Base-by-base conservation (phyloP, 2,329 filamentous ascomycete species). In the Helotiales sp. region DNA sequence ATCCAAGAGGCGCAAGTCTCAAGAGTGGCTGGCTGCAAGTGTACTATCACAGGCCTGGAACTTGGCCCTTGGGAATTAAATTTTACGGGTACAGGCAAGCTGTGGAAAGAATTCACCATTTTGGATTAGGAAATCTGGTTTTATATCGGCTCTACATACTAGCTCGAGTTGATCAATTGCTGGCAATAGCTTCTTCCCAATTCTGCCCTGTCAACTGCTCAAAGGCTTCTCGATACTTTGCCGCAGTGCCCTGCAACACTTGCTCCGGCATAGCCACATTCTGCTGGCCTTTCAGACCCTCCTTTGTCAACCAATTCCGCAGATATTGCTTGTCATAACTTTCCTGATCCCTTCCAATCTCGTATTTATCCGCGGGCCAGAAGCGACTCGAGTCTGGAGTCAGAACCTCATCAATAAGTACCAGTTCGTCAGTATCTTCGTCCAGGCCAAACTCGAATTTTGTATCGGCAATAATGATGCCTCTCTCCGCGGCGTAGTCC, bases 251-350 rank as follows among this genome's bases (percentile, higher is more conserved):
- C 64, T 77, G 70, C 17, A 86, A 84, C 55, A 96, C 80, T 52
- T 93, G 86, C 3, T 85, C 81, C 0, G 89, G 87, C 78, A 96
- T 87, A 9, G 30, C 52, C 9, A 95, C 88, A 1, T 83, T 87
- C 25, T 87, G 79, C 74, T 89, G 89, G 1, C 88, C 89, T 77
- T 92, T 91, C 57, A 96, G 73, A 0, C 89, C 89, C 57, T 88
- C 79, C 48, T 72, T 75, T 2, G 86, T 88, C 67, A 97, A 74
- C 90, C 91, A 97, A 75, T 97, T 87, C 33, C 93, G 80, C 65
- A 96, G 73, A 68, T 82, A 87, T 76, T 93, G 89, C 80, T 97
- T 97, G 72, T 97, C 93, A 66, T 93, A 95, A 74, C 90, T 95
- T 54, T 88, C 82, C 77, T 96, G 91, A 56, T 88, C 81, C 61